A percentile compares a stretch with the other conserved stretches of the same genome.
phyloP scores from a whole-genome alignment of 2,329 filamentous ascomycete species.

The Basipetospora chlamydospora region DNA sequence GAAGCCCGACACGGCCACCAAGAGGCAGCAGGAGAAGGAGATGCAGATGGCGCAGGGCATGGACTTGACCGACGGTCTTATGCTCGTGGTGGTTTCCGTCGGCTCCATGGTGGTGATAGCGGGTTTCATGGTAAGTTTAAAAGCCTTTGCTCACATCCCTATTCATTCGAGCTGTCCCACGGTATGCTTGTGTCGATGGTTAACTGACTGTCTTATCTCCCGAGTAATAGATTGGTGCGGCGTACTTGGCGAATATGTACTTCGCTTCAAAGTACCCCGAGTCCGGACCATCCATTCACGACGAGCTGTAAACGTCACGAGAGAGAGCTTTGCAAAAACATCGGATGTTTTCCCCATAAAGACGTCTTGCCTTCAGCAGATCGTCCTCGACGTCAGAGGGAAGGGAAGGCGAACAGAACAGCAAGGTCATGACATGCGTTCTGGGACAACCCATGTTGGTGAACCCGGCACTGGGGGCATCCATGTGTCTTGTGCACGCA shows the following conservation, averaged over 20 bases:
- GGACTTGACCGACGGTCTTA: conserved; percentile 44
- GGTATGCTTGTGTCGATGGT: too few relatives aligned
- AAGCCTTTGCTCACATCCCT: neutral
- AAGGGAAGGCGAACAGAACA: too few relatives aligned
- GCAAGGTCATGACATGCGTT: too few relatives aligned
- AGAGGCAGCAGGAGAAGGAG: conserved; percentile 22
- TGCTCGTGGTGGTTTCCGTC: conserved; percentile 53
- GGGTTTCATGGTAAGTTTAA: conserved; percentile 56
- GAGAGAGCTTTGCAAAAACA: too few relatives aligned
- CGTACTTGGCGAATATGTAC: conserved; percentile 7
- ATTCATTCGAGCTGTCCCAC: too few relatives aligned
- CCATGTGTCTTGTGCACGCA: too few relatives aligned
- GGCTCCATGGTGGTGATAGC: conserved; percentile 58
- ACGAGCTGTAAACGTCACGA: conserved; percentile 3
- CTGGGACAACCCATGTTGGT: too few relatives aligned
- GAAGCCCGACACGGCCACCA: conserved; percentile 45
- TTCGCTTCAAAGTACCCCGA: conserved; percentile 7
- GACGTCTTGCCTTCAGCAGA: too few relatives aligned
- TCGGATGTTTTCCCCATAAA: too few relatives aligned
- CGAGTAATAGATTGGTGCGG: conserved; percentile 5
- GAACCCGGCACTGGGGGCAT: too few relatives aligned
- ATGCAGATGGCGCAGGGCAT: conserved; percentile 26
- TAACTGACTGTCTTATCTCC: neutral
- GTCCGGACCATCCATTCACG: neutral
- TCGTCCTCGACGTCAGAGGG: too few relatives aligned